Base-by-base conservation (phyloP, 306 rosid species). In the Fagus crenata region DNA sequence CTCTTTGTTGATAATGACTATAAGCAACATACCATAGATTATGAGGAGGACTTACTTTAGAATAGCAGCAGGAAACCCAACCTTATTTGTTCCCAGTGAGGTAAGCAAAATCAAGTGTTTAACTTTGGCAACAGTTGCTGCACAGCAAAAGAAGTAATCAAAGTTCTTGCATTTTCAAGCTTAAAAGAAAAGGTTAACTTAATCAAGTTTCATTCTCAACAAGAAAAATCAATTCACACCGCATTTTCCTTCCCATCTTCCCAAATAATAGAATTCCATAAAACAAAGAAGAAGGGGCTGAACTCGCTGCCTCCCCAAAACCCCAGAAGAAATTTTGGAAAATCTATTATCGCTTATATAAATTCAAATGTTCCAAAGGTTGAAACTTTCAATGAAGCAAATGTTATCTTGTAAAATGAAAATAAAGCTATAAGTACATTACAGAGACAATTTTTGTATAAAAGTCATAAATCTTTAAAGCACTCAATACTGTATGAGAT, bases 21-120 rank as follows among this genome's bases (percentile, higher is more conserved):
- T 32, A 75, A 69, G 60, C 67, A 59, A 69, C 67, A 75, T 55
- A 73, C 79, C 74, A 73, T 40, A 80, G 80, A 75, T 17, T 67
- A 54, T 69, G 13, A 41, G 31, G 49, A 56, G 46, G 75, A 81
- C 97, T 89, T 85, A 95, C 98, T 95, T 95, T 43, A 95, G 93
- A 84, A 95, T 82, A 77, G 98, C 97, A 6, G 98, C 98, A 63
- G 98, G 98, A 74, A 95, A 90, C 46, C 98, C 98, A 72, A 95
- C 2, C 91, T 92, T 90, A 82, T 92, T 95, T 51, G 98, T 95
- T 84, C 98, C 98, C 81, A 95, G 77, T 63, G 98, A 95, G 46
- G 98, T 92, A 78, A 95, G 93, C 86, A 95, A 81, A 81, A 89
- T 79, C 83, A 95, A 95, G 81, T 90, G 97, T 75, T 88, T 84